Conservation (phyloP, 1,284 basidiomycete genomes). For the Cryptococcus amylolentus region DNA sequence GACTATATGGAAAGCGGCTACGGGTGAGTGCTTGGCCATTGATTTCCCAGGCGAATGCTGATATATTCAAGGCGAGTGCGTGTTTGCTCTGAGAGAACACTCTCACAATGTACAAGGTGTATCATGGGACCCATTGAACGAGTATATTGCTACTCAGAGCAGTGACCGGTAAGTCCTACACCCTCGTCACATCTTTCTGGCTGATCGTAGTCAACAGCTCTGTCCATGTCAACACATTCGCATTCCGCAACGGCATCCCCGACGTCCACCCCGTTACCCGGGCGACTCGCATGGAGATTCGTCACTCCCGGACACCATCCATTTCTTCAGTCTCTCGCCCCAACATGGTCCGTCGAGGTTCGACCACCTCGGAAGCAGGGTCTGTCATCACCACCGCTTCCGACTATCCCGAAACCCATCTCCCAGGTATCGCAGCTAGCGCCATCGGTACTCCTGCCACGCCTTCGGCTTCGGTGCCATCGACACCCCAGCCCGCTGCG, state of each 20-base stretch:
- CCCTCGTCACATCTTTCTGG: not conserved
- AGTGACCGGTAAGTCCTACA: slow-evolving; percentile 63
- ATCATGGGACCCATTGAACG: slow-evolving; percentile 91
- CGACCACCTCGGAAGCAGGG: slow-evolving; percentile 70
- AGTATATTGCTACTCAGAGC: slow-evolving; percentile 91
- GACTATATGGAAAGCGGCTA: slow-evolving; percentile 46
- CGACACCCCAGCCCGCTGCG: slow-evolving; percentile 35
- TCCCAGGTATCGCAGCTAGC: slow-evolving; percentile 38
- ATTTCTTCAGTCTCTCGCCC: slow-evolving; percentile 53
- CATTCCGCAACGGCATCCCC: slow-evolving; percentile 68
- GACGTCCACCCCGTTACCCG: slow-evolving; percentile 65
- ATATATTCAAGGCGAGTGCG: slow-evolving; percentile 37
- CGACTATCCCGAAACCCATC: slow-evolving; percentile 55
- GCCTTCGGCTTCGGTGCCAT: slow-evolving; percentile 40
- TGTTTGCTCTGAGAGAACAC: slow-evolving; percentile 61
- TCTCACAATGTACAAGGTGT: slow-evolving; percentile 93
- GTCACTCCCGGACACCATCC: slow-evolving; percentile 49
- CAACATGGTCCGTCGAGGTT: slow-evolving; percentile 62
- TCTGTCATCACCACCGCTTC: slow-evolving; percentile 58
- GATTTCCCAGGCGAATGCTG: not conserved
- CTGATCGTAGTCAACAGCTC: slow-evolving; percentile 47
- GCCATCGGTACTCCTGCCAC: slow-evolving; percentile 18
- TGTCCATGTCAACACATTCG: slow-evolving; percentile 82
- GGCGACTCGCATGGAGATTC: slow-evolving; percentile 45
- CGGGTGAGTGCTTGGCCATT: slow-evolving; percentile 26